These are phyloP conservation scores for Dendrocalamus sinicus DNA, from an alignment of 176 grass and related monocot genomes.

Conservation along the genomic window DNA sequence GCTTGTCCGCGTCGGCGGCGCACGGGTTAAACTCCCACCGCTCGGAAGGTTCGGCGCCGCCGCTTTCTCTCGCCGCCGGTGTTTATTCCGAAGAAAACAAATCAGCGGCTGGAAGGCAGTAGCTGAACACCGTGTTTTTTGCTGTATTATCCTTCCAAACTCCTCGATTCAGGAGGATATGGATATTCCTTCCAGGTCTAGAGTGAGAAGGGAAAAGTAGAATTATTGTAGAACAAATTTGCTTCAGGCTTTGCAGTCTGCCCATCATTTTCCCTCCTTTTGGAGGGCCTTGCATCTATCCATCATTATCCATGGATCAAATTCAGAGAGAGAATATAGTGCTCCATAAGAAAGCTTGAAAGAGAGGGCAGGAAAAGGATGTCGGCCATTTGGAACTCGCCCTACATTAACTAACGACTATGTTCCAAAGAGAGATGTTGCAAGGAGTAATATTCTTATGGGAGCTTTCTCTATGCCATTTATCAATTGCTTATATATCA, in stretches of 20 bases:
- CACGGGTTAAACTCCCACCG: slow-evolving; percentile 37
- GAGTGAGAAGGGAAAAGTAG: not conserved
- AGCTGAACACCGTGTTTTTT: not conserved
- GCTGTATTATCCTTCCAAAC: not conserved
- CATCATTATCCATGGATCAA: slow-evolving; percentile 18
- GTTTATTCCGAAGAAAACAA: not conserved
- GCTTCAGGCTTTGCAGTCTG: not conserved
- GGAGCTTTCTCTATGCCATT: not conserved
- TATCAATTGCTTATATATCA: not conserved
- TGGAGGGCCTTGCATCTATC: not conserved
- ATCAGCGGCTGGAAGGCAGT: not conserved
- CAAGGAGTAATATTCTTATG: not conserved
- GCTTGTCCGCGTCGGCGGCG: not conserved
- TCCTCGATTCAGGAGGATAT: not conserved
- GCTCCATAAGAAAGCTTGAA: slow-evolving; percentile 18
- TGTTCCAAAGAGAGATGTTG: not conserved
- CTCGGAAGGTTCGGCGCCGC: slow-evolving; percentile 14
- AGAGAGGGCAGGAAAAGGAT: slow-evolving; percentile 17
- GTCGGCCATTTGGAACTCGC: not conserved
- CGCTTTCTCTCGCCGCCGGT: not conserved
- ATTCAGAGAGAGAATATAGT: not conserved
- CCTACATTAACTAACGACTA: not conserved
- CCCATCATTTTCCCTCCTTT: slow-evolving; percentile 30
- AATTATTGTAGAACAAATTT: not conserved
- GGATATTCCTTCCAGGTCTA: not conserved